These are phyloP conservation scores for Henckelia pumila DNA, from an alignment of 257 asterid genomes.

Conservation along the genomic window DNA sequence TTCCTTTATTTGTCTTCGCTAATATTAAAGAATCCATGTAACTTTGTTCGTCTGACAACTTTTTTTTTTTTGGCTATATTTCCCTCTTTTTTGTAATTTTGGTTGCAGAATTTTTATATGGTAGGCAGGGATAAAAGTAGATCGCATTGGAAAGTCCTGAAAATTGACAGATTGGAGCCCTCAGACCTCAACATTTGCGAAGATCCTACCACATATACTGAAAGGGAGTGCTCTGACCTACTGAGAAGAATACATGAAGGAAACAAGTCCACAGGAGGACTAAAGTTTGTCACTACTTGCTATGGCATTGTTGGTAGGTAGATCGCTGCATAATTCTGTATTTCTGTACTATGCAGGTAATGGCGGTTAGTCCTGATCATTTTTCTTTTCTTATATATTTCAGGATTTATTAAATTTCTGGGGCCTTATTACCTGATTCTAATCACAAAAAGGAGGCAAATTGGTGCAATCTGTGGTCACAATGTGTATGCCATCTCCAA, in stretches of 20 bases:
- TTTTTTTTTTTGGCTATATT: constrained; percentile 18
- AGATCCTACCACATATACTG: constrained; percentile 59
- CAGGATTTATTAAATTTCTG: constrained; percentile 51
- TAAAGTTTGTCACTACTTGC: constrained; percentile 64
- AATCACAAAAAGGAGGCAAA: constrained; percentile 83
- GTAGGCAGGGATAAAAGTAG: constrained; percentile 71
- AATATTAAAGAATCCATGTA: not conserved
- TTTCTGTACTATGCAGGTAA: not conserved
- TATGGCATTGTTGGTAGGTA: constrained; percentile 76
- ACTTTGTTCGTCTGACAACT: not conserved
- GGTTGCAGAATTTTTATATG: constrained; percentile 63
- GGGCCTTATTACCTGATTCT: constrained; percentile 96
- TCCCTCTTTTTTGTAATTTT: constrained; percentile 15
- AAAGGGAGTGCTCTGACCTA: constrained; percentile 65
- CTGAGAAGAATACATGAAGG: constrained; percentile 71
- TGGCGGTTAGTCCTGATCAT: not conserved
- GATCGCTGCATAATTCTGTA: constrained; percentile 8
- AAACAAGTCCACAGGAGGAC: constrained; percentile 64
- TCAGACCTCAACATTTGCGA: constrained; percentile 57
- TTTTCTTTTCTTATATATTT: constrained; percentile 15
- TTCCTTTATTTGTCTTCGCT: not conserved
- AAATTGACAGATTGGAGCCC: constrained; percentile 62
- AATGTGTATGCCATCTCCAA: constrained; percentile 71
- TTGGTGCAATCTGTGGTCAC: constrained; percentile 91
- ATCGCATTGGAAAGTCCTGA: constrained; percentile 58